Conservation (phyloP, 352 stramenopile species). For the Globisporangium solare region DNA sequence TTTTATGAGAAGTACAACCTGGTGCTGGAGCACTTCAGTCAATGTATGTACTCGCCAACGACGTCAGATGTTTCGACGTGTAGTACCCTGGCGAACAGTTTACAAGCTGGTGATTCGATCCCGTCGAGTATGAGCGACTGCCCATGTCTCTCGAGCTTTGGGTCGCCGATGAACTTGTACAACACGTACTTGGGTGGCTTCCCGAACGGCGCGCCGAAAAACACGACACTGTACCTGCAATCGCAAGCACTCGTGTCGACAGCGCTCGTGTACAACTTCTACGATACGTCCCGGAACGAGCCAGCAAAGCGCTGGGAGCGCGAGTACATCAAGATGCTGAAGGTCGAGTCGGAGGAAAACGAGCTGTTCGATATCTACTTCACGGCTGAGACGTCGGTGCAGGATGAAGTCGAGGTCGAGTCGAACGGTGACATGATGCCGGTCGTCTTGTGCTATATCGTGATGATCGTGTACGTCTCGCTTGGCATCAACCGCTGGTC, state of each 20-base stretch:
- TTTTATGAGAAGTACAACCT: conserved; percentile 47
- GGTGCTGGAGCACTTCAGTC: conserved; percentile 49
- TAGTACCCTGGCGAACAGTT: conserved; percentile 27
- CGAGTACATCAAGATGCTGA: conserved; percentile 51
- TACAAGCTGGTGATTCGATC: conserved; percentile 31
- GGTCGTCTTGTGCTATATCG: conserved; percentile 43
- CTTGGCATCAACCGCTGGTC: conserved; percentile 62
- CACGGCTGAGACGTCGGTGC: conserved; percentile 50
- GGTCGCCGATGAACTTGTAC: conserved; percentile 66
- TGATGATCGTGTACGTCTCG: conserved; percentile 70
- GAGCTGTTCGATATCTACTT: conserved; percentile 51
- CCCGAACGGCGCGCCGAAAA: conserved; percentile 35
- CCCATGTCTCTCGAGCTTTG: conserved; percentile 51
- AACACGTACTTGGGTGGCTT: conserved; percentile 59
- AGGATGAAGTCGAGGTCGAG: conserved; percentile 54
- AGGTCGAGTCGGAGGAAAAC: conserved; percentile 33
- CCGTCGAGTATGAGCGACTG: conserved; percentile 56
- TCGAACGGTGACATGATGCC: conserved; percentile 43
- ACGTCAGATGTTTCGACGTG: conserved; percentile 47
- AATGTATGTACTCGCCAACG: conserved; percentile 52
- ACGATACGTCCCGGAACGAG: conserved; percentile 37
- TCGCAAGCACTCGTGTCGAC: conserved; percentile 41
- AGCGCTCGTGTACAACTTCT: conserved; percentile 64
- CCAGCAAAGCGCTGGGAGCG: conserved; percentile 51
- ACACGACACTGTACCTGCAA: conserved; percentile 52